Evolutionary conservation across 2,329 filamentous ascomycete species (phyloP).

Genomic region (Zymoseptoria brevis): DNA sequence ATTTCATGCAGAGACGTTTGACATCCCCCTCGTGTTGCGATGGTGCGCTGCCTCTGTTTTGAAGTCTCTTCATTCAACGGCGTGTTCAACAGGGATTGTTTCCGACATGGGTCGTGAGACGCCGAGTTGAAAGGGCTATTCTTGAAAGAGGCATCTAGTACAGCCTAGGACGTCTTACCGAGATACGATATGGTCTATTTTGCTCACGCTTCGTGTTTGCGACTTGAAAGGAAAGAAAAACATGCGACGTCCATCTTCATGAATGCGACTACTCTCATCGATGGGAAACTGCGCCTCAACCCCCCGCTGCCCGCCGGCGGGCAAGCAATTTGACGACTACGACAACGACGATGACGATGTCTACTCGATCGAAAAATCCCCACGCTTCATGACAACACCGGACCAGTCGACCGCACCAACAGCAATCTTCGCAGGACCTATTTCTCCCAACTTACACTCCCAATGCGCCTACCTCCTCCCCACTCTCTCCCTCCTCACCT

Average conservation of each 20-base stretch:
- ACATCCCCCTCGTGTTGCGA: background rate
- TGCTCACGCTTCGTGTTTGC: background rate
- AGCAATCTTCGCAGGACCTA: background rate
- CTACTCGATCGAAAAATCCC: background rate
- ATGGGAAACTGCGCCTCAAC: background rate
- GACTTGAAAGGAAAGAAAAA: background rate
- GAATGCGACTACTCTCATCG: background rate
- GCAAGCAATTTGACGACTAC: background rate
- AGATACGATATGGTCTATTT: background rate
- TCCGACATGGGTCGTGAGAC: background rate
- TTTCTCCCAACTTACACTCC: background rate
- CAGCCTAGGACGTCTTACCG: background rate
- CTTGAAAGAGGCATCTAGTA: background rate
- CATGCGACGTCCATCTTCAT: background rate
- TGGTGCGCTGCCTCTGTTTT: background rate
- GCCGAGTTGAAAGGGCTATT: background rate
- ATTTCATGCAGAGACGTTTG: background rate
- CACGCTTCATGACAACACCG: background rate
- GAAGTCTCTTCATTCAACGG: background rate
- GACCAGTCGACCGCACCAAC: background rate
- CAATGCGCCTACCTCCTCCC: conserved; percentile 13
- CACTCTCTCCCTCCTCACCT: background rate
- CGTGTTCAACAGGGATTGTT: background rate
- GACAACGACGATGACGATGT: background rate
- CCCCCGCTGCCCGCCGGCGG: no score